Evolutionary conservation across 345 rosid species (phyloP).

Genomic region (Eucalyptus brandiana): DNA sequence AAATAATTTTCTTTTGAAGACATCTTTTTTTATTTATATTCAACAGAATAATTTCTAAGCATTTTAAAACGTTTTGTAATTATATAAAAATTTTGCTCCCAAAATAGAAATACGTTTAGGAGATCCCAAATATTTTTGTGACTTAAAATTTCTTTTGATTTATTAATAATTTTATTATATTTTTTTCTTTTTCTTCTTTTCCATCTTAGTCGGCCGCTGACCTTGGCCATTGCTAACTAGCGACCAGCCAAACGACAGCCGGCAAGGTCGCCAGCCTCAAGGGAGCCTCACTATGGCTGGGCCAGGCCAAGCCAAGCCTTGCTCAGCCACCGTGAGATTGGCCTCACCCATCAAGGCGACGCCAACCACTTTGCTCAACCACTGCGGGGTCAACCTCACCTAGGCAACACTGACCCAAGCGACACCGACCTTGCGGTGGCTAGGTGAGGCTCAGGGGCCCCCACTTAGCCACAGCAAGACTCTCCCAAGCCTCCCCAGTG

Average conservation of each 20-base stretch:
- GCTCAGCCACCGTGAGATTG: accelerated
- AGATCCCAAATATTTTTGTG: too few relatives aligned
- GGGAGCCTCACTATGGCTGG: accelerated
- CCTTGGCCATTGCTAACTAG: accelerated
- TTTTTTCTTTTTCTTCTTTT: too few relatives aligned
- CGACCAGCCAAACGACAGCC: accelerated
- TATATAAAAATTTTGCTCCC: too few relatives aligned
- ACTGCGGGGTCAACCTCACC: accelerated
- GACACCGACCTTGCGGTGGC: accelerated
- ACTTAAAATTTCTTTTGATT: too few relatives aligned
- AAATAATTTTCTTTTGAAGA: too few relatives aligned
- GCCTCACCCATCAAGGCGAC: too few relatives aligned
- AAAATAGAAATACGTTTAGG: accelerated
- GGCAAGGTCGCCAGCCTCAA: accelerated
- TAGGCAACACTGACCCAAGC: too few relatives aligned
- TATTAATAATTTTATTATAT: too few relatives aligned
- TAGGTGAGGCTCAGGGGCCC: accelerated
- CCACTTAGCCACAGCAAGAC: too few relatives aligned
- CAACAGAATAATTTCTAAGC: accelerated
- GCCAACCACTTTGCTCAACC: too few relatives aligned
- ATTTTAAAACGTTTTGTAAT: accelerated
- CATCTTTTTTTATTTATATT: accelerated
- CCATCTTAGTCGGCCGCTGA: accelerated
- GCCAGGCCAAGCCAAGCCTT: accelerated
- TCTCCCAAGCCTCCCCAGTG: accelerated